Evolutionary conservation across 257 asterid species (phyloP).

Genomic region (Nicotiana obtusifolia): DNA sequence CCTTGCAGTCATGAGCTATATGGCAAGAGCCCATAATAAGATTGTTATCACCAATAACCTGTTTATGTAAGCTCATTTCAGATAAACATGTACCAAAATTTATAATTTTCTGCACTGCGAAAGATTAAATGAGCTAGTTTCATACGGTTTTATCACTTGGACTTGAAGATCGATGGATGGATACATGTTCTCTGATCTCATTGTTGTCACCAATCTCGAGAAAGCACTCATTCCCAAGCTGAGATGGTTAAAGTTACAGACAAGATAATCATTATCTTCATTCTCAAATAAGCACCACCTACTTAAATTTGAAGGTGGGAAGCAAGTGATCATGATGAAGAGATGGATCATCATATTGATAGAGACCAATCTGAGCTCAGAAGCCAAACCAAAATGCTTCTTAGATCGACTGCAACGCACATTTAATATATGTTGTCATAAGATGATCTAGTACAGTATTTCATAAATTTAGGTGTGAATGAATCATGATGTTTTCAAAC

Average conservation of each 20-base stretch:
- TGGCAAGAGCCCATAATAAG: constrained; percentile 97
- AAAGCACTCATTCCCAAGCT: constrained; percentile 84
- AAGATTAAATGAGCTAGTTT: constrained; percentile 1
- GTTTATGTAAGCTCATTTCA: constrained; percentile 19
- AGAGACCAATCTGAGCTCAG: neutral
- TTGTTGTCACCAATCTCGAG: constrained; percentile 92
- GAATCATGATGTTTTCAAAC: too few species aligned
- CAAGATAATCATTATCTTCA: neutral
- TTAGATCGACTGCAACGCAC: neutral
- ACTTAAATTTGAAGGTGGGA: neutral
- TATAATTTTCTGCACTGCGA: neutral
- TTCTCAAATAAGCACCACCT: neutral
- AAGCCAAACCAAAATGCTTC: neutral
- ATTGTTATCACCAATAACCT: constrained; percentile 83
- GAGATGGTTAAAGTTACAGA: constrained; percentile 22
- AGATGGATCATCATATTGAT: neutral
- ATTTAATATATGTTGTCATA: too few species aligned
- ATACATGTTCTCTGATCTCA: constrained; percentile 75
- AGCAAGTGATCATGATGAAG: neutral
- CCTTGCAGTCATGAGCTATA: constrained; percentile 95
- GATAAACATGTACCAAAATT: neutral
- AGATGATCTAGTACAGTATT: neutral
- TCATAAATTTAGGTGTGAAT: neutral
- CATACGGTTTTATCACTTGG: constrained; percentile 75
- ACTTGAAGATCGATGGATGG: constrained; percentile 86